A percentile compares a stretch with the other conserved stretches of the same genome.
These are phyloP conservation scores for Platanthera guangdongensis DNA, from an alignment of 106 monocot species.

Conservation along the genomic window DNA sequence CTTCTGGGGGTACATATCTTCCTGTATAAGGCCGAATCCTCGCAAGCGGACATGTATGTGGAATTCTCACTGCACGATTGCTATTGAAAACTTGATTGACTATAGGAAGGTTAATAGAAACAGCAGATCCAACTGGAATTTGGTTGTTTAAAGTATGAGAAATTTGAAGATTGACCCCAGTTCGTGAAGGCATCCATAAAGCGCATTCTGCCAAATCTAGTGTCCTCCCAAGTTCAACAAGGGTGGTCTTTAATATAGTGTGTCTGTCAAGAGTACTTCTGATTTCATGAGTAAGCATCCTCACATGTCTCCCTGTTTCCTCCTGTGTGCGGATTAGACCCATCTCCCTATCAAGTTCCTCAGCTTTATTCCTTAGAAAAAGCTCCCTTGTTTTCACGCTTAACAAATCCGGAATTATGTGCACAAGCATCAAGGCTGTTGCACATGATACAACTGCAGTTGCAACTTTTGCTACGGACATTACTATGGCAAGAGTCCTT, in stretches of 20 bases:
- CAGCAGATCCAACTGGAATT: constrained; percentile 34
- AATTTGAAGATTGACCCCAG: constrained; percentile 65
- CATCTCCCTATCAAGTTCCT: constrained; percentile 80
- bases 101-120: constrained; percentile 66
- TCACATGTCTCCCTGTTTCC: constrained; percentile 81
- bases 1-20: constrained; percentile 67
- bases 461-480: constrained; percentile 71
- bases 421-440: constrained; percentile 83
- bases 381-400: constrained; percentile 78
- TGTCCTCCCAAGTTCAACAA: constrained; percentile 76
- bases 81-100: constrained; percentile 76
- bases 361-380: constrained; percentile 78
- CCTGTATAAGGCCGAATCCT: constrained; percentile 38
- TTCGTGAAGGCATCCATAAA: constrained; percentile 86
- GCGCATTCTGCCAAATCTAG: constrained; percentile 73
- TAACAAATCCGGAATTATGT: constrained; percentile 86
- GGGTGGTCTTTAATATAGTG: constrained; percentile 79
- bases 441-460: constrained; percentile 81
- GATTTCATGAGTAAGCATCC: constrained; percentile 49
- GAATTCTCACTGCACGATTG: constrained; percentile 60
- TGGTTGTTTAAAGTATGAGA: constrained; percentile 65
- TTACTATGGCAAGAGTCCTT: constrained; percentile 59
- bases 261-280: constrained; percentile 85
- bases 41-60: constrained; percentile 60
- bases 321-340: constrained; percentile 84